Percentiles rank a stretch among this genome's conserved stretches.
These are phyloP conservation scores for Aspergillus baeticus DNA, from an alignment of 495 filamentous ascomycete species.

Conservation along the genomic window DNA sequence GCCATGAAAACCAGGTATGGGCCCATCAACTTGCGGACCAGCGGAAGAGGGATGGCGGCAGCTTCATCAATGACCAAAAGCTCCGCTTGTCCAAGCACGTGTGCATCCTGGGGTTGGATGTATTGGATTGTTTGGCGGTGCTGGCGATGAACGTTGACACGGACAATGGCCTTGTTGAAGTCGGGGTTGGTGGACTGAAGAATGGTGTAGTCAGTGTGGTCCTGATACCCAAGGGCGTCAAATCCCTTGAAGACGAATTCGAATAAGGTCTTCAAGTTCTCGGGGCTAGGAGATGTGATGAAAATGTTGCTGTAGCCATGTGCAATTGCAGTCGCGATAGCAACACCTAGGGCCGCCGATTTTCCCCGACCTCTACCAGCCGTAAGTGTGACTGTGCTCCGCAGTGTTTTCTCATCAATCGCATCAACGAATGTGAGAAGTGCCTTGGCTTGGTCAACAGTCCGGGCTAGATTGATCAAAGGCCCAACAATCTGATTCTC, in stretches of 20 bases:
- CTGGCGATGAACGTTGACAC: slow-evolving; percentile 92
- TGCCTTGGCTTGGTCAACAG: slow-evolving; percentile 93
- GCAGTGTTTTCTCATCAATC: slow-evolving; percentile 92
- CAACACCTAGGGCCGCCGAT: slow-evolving; percentile 90
- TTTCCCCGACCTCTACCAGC: slow-evolving; percentile 96
- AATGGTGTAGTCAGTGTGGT: slow-evolving; percentile 96
- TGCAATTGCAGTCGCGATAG: slow-evolving; percentile 89
- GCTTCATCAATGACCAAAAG: slow-evolving; percentile 97
- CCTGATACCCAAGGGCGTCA: slow-evolving; percentile 86
- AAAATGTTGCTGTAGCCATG: slow-evolving; percentile 99
- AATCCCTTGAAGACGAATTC: slow-evolving; percentile 99
- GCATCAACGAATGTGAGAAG: slow-evolving; percentile 94
- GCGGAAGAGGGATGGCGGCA: slow-evolving; percentile 89
- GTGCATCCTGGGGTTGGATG: slow-evolving; percentile 92
- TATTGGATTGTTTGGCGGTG: slow-evolving; percentile 99
- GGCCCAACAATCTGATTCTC: slow-evolving; percentile 86
- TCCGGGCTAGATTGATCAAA: slow-evolving; percentile 79
- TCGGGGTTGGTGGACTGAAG: slow-evolving; percentile 98
- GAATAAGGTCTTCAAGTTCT: slow-evolving; percentile 97
- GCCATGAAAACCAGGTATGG: slow-evolving; percentile 99
- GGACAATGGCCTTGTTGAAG: slow-evolving; percentile 97
- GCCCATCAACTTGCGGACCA: slow-evolving; percentile 92
- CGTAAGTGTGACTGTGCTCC: slow-evolving; percentile 89
- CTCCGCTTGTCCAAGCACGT: slow-evolving; percentile 93
- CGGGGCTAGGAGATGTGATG: slow-evolving; percentile 96